Evolutionary conservation across 2,329 filamentous ascomycete species (phyloP).

Genomic region (Aspergillus aculeatinus): DNA sequence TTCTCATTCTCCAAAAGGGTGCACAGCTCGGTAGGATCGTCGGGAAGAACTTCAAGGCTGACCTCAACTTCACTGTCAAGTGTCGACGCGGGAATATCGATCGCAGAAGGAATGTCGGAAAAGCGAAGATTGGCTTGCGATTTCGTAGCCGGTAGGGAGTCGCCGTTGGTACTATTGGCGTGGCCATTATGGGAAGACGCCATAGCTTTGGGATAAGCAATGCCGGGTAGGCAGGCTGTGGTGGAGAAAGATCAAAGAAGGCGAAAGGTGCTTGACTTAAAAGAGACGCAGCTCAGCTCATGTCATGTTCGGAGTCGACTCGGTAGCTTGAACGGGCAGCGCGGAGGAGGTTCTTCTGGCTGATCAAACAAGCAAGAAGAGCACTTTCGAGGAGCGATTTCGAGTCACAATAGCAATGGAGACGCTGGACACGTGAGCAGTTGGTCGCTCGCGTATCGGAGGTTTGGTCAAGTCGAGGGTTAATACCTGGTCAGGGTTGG

Average conservation of each 20-base stretch:
- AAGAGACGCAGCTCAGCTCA: slow-evolving; percentile 21
- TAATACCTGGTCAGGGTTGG: neutral
- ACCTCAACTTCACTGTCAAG: slow-evolving; percentile 78
- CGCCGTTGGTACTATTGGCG: slow-evolving; percentile 53
- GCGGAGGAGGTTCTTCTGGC: slow-evolving; percentile 3
- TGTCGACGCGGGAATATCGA: slow-evolving; percentile 64
- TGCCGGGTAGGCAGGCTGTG: neutral
- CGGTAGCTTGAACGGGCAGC: slow-evolving; percentile 1
- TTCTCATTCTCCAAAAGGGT: slow-evolving; percentile 92
- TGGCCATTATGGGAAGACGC: slow-evolving; percentile 52
- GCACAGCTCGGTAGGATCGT: slow-evolving; percentile 93
- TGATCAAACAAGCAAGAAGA: slow-evolving; percentile 10
- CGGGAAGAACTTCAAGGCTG: slow-evolving; percentile 83
- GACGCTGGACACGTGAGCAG: slow-evolving; percentile 3
- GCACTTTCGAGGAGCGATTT: neutral
- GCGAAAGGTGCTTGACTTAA: slow-evolving; percentile 10
- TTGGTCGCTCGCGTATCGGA: neutral
- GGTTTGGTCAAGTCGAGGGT: slow-evolving; percentile 14
- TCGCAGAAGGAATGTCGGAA: slow-evolving; percentile 61
- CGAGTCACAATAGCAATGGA: slow-evolving; percentile 10
- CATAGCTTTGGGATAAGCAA: slow-evolving; percentile 42
- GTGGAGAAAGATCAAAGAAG: slow-evolving; percentile 17
- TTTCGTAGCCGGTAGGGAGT: slow-evolving; percentile 31
- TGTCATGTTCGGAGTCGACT: slow-evolving; percentile 29
- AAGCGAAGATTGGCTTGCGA: slow-evolving; percentile 51